A percentile compares a stretch with the other conserved stretches of the same genome.
Evolutionary conservation across 176 grass and related monocot species (phyloP).

Genomic region (bread wheat (Triticum aestivum)): IWGSC_CS_RefSeq_v2.1 NC_057805.1:53120465-53120964

Average conservation of each 20-base stretch:
- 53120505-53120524: too few species aligned
- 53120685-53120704: conserved; percentile 13
- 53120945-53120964: conserved; percentile 59
- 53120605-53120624: too few species aligned
- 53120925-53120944: conserved; percentile 19
- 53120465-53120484: too few species aligned
- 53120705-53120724: neutral
- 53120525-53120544: too few species aligned
- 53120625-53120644: too few species aligned
- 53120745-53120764: neutral
- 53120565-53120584: too few species aligned
- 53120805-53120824: neutral
- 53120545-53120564: too few species aligned
- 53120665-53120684: neutral
- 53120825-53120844: neutral
- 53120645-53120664: neutral
- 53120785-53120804: neutral
- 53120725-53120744: neutral
- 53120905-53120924: neutral
- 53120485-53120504: too few species aligned
- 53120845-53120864: conserved; percentile 6
- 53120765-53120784: neutral
- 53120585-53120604: too few species aligned
- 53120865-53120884: conserved; percentile 39
- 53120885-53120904: conserved; percentile 3